Base-by-base conservation (phyloP, 257 asterid genomes). In the Solanum virginianum region DNA sequence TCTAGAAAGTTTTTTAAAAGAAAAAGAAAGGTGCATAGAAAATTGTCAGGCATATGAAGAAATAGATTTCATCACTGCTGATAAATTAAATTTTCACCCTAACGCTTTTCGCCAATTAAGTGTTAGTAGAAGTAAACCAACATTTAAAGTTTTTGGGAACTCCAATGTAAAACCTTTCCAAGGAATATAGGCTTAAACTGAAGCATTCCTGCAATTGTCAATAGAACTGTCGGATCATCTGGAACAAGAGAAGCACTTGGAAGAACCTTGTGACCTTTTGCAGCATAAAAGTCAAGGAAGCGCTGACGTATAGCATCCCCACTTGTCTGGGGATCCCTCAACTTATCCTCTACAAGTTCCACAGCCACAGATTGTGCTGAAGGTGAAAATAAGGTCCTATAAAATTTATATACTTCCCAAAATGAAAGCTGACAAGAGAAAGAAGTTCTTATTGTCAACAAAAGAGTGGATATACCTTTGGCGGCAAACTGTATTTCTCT, bases 201-300 rank as follows among this genome's bases (percentile, higher is more conserved):
- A 88, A 96, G 98, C 98, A 96, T 96, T 86, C 98, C 99, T 65
- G 99, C 99, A 81, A 96, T 96, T 45, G 99, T 96, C 81, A 96
- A 91, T 84, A 96, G 90, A 90, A 96, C 98, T 2, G 99, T 96
- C 8, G 98, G 98, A 89, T 96, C 99, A 84, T 96, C 99, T 20
- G 99, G 99, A 26, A 96, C 99, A 82, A 96, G 98, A 69, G 99
- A 96, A 81, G 99, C 84, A 88, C 99, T 93, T 39, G 99, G 98
- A 88, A 96, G 98, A 85, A 94, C 88, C 86, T 91, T 92, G 89
- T 96, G 99, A 65, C 94, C 97, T 89, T 90, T 90, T 18, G 92
- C 89, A 84, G 97, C 98, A 89, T 93, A 96, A 89, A 93, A 96
- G 15, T 94, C 92, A 75, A 96, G 96, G 88, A 96, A 96, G 82